A percentile compares a stretch with the other conserved stretches of the same genome.
Evolutionary conservation across 2,329 filamentous ascomycete species (phyloP).

Genomic region (Chrysosporium keratinophilum): DNA sequence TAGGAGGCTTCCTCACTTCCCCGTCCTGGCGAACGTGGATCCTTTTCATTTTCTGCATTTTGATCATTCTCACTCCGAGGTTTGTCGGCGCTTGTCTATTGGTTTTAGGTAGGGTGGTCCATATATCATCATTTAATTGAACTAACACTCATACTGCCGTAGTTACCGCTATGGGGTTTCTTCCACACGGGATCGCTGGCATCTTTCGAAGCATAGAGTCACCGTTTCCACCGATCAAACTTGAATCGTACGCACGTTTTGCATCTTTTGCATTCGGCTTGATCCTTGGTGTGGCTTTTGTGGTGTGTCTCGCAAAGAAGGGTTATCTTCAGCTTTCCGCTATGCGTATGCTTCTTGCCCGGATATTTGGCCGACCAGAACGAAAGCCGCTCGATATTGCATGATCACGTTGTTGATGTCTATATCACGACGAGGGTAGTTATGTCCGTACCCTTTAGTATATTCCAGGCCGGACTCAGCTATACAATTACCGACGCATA

Average conservation of each 20-base stretch:
- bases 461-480: no score
- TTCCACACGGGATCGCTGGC: not conserved
- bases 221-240: not conserved
- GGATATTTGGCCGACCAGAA: not conserved
- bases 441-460: no score
- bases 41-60: slow-evolving; percentile 8
- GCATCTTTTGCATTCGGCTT: slow-evolving; percentile 5
- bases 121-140: not conserved
- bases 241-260: not conserved
- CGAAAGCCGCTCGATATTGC: slow-evolving; percentile 1
- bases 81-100: not conserved
- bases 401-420: not conserved
- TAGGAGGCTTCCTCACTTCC: slow-evolving; percentile 12
- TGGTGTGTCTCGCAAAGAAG: not conserved
- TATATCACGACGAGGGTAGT: no score
- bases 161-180: not conserved
- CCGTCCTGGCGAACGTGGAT: slow-evolving; percentile 12
- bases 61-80: slow-evolving; percentile 6
- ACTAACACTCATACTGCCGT: not conserved
- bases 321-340: not conserved
- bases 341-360: not conserved
- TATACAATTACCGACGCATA: no score
- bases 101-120: slow-evolving; percentile 2
- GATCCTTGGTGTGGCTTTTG: not conserved
- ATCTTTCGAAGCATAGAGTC: not conserved